Evolutionary conservation across 768 basidiomycete species (phyloP).

Genomic region (Coprinopsis strossmayeri): DNA sequence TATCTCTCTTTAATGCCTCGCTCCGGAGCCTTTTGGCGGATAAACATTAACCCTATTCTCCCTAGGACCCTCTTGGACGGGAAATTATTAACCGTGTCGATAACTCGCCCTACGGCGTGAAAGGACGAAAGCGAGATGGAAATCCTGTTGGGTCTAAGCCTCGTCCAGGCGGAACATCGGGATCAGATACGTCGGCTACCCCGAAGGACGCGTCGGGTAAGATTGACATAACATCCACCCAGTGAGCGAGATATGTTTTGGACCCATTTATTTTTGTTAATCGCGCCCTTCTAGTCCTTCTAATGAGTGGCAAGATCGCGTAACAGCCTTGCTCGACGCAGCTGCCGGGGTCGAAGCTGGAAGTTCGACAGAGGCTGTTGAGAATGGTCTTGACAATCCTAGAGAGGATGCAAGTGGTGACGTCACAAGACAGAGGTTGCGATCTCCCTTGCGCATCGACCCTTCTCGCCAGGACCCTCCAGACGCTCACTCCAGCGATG

Average conservation of each 20-base stretch:
- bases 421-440: not conserved
- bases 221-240: conserved; percentile 48
- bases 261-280: too few species aligned
- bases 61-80: conserved; percentile 67
- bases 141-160: conserved; percentile 12
- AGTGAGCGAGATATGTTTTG: too few species aligned
- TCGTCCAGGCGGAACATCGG: conserved; percentile 16
- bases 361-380: not conserved
- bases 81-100: conserved; percentile 83
- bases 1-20: too few species aligned
- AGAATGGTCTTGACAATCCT: conserved; percentile 3
- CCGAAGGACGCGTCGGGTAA: conserved; percentile 11
- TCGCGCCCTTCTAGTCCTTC: conserved; percentile 56
- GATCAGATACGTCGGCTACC: conserved; percentile 18
- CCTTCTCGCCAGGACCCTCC: conserved; percentile 5
- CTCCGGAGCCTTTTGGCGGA: conserved; percentile 2
- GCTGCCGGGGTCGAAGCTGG: conserved; percentile 14
- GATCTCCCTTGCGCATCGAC: conserved; percentile 8
- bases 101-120: conserved; percentile 69
- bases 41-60: conserved; percentile 12
- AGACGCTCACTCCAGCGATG: conserved; percentile 20
- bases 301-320: conserved; percentile 78
- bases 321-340: conserved; percentile 35
- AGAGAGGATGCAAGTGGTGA: not conserved
- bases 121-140: conserved; percentile 51